phyloP scores from a whole-genome alignment of 331 rosid genomes.

The Prunus yedoensis region DNA sequence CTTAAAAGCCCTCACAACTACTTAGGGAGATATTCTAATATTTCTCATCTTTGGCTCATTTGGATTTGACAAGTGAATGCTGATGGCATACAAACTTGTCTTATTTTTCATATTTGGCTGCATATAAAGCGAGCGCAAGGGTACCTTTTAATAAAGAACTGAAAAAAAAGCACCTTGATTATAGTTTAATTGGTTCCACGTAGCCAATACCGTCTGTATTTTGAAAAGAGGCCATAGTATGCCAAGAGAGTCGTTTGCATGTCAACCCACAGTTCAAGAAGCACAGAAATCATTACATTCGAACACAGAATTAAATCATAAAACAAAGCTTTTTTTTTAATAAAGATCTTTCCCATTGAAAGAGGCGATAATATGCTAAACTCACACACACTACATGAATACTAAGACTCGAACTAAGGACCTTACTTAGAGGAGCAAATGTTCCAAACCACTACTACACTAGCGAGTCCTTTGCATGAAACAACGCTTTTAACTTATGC shows the following conservation, averaged over 20 bases:
- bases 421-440: fast-evolving
- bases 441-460: too few relatives aligned
- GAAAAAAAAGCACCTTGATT: background rate
- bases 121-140: too few relatives aligned
- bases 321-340: background rate
- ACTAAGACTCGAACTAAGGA: fast-evolving
- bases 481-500: background rate
- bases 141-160: background rate
- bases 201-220: background rate
- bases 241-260: background rate
- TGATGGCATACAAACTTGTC: background rate
- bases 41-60: slow-evolving; percentile 2
- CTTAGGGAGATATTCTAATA: background rate
- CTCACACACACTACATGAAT: too few relatives aligned
- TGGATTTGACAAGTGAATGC: background rate
- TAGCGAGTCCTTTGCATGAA: too few relatives aligned
- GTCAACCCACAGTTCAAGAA: background rate
- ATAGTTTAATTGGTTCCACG: background rate
- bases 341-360: fast-evolving
- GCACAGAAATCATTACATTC: too few relatives aligned
- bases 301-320: too few relatives aligned
- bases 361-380: fast-evolving
- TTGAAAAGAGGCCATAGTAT: background rate
- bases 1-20: too few relatives aligned
- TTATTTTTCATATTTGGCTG: too few relatives aligned